Evolutionary conservation across 2,329 filamentous ascomycete genomes (phyloP), one percentile per base, ranked within the genome.

Genomic region (Massarina eburnea): DNA sequence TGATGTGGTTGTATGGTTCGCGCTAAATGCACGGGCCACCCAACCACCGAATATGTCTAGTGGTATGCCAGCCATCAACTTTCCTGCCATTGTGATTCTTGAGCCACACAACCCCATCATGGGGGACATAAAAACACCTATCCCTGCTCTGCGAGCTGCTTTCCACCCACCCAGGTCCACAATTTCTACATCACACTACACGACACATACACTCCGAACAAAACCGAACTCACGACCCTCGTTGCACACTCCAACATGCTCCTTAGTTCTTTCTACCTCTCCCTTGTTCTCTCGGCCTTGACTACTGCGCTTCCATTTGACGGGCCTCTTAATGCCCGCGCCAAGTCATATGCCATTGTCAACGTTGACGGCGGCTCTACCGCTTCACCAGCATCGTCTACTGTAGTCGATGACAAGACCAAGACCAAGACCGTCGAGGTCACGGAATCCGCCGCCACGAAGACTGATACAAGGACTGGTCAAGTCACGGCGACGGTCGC

Each of bases 291-390:
- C 22, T 59, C 61, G n/a, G 53, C 50, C 14, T 24, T 68, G 14
- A 47, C 43, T 20, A 48, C 43, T 41, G 60, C 48, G n/a, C 46
- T 62, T 22, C 67, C 67, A 2, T 48, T 70, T 15, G 59, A 66
- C 12, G 45, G 34, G 27, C 46, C 50, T 39, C 22, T 34, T 4
- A 49, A 52, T 30, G 45, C 48, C 21, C 49, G 43, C 10, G 53
- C 57, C 24, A 70, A 66, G 46, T 65, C 60, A 24, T 72, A 71
- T 43, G 58, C 64, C 3, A 57, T 72, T n/a, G 65, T 72, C 52
- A 72, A 72, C 41, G 69, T 71, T 18, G 69, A 70, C 34, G 69
- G 69, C 22, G 68, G 68, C 19, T 55, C 62, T 10, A 52, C 61
- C 4, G 59, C 58, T 17, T 29, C 55, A 38, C 52, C 45, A 24